phyloP scores from a whole-genome alignment of 768 basidiomycete genomes.

The button mushroom (Agaricus bisporus) region DNA sequence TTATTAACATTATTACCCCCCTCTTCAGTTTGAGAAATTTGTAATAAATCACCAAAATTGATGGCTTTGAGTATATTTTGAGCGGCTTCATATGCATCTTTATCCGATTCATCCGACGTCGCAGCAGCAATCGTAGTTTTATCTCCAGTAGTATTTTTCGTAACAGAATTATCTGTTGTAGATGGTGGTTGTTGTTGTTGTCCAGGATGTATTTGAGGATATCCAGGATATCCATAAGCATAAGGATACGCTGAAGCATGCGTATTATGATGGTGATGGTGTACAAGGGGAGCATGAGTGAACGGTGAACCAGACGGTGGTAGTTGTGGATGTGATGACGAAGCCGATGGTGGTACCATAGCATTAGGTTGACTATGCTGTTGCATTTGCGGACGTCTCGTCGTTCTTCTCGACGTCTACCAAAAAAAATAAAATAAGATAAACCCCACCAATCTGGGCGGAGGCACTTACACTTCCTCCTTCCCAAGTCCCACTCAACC shows the following conservation, averaged over 20 bases:
- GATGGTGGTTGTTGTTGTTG: constrained; percentile 11
- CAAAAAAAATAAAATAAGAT: neutral
- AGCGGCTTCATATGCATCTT: constrained; percentile 71
- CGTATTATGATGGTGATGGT: constrained; percentile 20
- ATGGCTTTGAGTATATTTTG: constrained; percentile 74
- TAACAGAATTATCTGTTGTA: constrained; percentile 1
- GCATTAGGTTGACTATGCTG: constrained; percentile 20
- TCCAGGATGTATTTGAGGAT: constrained; percentile 30
- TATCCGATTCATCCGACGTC: neutral
- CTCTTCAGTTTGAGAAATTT: constrained; percentile 31
- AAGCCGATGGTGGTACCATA: constrained; percentile 47
- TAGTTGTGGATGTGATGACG: constrained; percentile 40
- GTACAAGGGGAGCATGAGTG: constrained; percentile 48
- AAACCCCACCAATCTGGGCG: neutral
- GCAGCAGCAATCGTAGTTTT: too few species aligned
- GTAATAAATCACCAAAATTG: constrained; percentile 56
- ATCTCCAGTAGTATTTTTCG: too few species aligned
- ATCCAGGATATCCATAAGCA: constrained; percentile 30
- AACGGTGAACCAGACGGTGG: constrained; percentile 42
- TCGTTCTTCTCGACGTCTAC: constrained; percentile 72
- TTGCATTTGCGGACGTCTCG: constrained; percentile 71
- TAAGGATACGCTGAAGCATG: constrained; percentile 8
- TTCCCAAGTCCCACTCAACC: constrained; percentile 72
- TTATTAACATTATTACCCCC: neutral
- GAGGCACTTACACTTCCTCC: constrained; percentile 62